Evolutionary conservation across 352 stramenopile genomes (phyloP).

Genomic region (Peronosclerospora sorghi): DNA sequence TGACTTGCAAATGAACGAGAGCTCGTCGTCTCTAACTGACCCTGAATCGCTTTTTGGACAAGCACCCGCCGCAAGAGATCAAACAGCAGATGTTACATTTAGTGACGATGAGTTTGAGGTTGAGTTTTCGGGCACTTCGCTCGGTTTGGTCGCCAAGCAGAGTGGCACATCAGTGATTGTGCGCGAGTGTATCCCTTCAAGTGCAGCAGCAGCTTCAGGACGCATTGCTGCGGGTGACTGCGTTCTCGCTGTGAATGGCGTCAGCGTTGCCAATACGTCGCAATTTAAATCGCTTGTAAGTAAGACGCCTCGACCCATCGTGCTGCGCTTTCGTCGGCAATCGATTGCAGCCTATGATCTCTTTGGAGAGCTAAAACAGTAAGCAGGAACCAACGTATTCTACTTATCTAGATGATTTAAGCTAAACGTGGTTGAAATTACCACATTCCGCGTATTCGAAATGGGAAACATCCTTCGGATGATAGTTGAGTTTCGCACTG

Average conservation of each 20-base stretch:
- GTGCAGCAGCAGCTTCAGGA: constrained; percentile 37
- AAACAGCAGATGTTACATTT: background rate
- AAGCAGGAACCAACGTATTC: constrained; percentile 2
- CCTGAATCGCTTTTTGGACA: constrained; percentile 23
- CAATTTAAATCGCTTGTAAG: constrained; percentile 69
- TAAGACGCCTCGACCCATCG: constrained; percentile 40
- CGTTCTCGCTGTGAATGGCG: constrained; percentile 63
- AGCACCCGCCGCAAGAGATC: background rate
- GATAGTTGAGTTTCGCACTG: too few species aligned
- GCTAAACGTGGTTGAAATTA: too few species aligned
- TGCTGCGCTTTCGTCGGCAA: constrained; percentile 53
- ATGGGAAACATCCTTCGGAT: too few species aligned
- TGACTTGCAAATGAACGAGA: constrained; percentile 45
- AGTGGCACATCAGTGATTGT: constrained; percentile 52
- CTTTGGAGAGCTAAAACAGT: constrained; percentile 43
- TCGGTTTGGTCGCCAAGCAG: constrained; percentile 68
- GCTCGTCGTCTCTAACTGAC: constrained; percentile 6
- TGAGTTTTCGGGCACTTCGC: constrained; percentile 37
- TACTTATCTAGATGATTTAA: constrained; percentile 26
- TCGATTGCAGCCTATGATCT: constrained; percentile 44
- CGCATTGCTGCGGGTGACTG: constrained; percentile 48
- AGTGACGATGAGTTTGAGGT: constrained; percentile 60
- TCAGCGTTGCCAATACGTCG: constrained; percentile 46
- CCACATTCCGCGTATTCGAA: too few species aligned
- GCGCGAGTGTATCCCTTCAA: constrained; percentile 52